Percentiles rank a stretch among this genome's conserved stretches.
These are phyloP conservation scores for Clonostachys byssicola DNA, from an alignment of 2,329 filamentous ascomycete genomes.

Conservation along the genomic window DNA sequence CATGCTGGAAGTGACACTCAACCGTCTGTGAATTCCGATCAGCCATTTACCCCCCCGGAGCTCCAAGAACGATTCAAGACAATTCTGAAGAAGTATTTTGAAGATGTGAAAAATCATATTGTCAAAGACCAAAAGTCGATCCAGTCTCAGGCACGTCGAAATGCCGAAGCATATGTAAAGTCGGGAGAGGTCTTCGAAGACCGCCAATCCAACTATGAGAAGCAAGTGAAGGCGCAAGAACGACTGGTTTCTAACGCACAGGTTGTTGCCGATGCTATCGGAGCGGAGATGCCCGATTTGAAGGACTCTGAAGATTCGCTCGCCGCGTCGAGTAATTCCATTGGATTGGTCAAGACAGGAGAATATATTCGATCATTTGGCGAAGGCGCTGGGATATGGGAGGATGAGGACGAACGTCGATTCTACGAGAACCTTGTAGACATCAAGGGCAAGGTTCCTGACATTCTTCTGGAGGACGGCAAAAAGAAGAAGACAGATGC, in stretches of 20 bases:
- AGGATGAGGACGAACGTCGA: slow-evolving; percentile 94
- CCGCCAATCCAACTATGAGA: slow-evolving; percentile 92
- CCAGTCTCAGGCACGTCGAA: slow-evolving; percentile 81
- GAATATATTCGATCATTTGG: slow-evolving; percentile 89
- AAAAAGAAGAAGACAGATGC: slow-evolving; percentile 88
- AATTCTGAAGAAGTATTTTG: slow-evolving; percentile 82
- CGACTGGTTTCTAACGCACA: slow-evolving; percentile 88
- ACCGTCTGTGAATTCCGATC: slow-evolving; percentile 47
- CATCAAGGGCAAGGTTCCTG: slow-evolving; percentile 90
- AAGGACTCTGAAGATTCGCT: slow-evolving; percentile 75
- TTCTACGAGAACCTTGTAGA: slow-evolving; percentile 98
- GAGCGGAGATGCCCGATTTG: slow-evolving; percentile 89
- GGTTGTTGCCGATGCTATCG: slow-evolving; percentile 81
- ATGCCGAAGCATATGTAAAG: slow-evolving; percentile 97
- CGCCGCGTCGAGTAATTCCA: slow-evolving; percentile 65
- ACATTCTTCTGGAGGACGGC: slow-evolving; percentile 85
- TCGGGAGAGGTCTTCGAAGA: slow-evolving; percentile 98
- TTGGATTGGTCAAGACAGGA: slow-evolving; percentile 89
- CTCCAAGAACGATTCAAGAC: slow-evolving; percentile 83
- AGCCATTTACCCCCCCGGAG: slow-evolving; percentile 71
- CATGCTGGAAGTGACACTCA: neutral
- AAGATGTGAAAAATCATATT: slow-evolving; percentile 87
- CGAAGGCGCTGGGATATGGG: slow-evolving; percentile 94
- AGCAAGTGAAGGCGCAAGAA: slow-evolving; percentile 87
- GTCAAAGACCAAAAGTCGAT: slow-evolving; percentile 90